phyloP scores from a whole-genome alignment of 2,329 filamentous ascomycete genomes.

The Penicillium sp. region DNA sequence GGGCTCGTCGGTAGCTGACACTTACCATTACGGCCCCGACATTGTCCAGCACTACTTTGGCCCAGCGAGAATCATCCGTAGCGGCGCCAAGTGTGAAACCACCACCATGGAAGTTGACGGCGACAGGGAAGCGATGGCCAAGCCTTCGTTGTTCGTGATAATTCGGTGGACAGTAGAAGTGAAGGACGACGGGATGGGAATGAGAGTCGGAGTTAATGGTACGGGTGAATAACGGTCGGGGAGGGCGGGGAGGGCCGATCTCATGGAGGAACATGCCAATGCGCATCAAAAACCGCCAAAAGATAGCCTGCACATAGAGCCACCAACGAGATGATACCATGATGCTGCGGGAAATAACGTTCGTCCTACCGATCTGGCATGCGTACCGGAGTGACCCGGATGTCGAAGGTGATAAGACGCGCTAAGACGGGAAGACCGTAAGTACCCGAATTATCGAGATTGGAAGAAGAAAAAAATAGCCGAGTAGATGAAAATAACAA shows the following conservation, averaged over 20 bases:
- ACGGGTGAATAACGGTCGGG: conserved; percentile 58
- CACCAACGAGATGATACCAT: conserved; percentile 53
- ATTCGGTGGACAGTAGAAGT: conserved; percentile 59
- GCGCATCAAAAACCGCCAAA: conserved; percentile 67
- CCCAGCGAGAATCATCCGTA: conserved; percentile 62
- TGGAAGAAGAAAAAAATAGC: background rate
- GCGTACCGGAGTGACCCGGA: background rate
- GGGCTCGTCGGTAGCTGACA: conserved; percentile 61
- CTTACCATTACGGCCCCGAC: conserved; percentile 58
- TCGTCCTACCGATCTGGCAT: background rate
- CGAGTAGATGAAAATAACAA: background rate
- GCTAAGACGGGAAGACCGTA: background rate
- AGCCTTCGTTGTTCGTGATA: conserved; percentile 35
- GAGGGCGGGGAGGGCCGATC: conserved; percentile 59
- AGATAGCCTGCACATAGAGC: conserved; percentile 60
- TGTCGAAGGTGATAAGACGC: background rate
- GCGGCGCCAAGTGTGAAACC: conserved; percentile 61
- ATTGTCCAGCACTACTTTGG: conserved; percentile 54
- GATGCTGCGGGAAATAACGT: conserved; percentile 13
- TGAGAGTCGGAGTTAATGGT: conserved; percentile 52
- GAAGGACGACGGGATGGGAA: conserved; percentile 53
- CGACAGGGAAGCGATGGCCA: conserved; percentile 53
- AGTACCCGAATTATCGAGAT: background rate
- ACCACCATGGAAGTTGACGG: conserved; percentile 64
- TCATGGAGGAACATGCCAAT: conserved; percentile 68